Conservation (phyloP, 768 basidiomycete species). For the Tylopilus sp. region DNA sequence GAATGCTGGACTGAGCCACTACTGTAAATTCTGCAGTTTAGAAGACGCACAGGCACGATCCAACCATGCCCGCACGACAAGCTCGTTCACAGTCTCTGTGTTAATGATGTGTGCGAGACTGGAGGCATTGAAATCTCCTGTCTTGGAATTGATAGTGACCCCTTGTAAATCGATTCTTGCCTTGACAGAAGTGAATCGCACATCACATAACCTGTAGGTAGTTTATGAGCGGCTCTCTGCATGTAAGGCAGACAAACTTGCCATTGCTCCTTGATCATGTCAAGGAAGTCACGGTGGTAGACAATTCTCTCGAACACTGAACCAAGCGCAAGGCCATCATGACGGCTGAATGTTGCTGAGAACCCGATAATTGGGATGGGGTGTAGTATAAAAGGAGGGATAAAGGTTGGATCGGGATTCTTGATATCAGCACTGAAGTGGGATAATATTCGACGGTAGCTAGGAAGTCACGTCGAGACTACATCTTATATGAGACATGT, state of each 20-base stretch:
- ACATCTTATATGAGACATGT: neutral
- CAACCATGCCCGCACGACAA: slow-evolving; percentile 82
- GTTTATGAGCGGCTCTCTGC: neutral
- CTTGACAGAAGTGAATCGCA: slow-evolving; percentile 80
- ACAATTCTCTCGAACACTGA: slow-evolving; percentile 90
- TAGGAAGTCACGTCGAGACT: slow-evolving; percentile 21
- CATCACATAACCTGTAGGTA: slow-evolving; percentile 67
- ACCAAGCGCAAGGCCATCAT: slow-evolving; percentile 86
- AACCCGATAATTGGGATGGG: slow-evolving; percentile 87
- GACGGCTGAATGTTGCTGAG: slow-evolving; percentile 90
- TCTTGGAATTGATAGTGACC: slow-evolving; percentile 61
- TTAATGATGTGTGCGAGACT: slow-evolving; percentile 83
- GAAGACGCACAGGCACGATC: slow-evolving; percentile 68
- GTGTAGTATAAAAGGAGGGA: slow-evolving; percentile 38
- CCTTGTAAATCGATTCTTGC: slow-evolving; percentile 66
- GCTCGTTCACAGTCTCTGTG: slow-evolving; percentile 67
- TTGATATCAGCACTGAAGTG: slow-evolving; percentile 71
- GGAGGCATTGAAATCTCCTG: slow-evolving; percentile 79
- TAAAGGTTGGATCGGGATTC: slow-evolving; percentile 44
- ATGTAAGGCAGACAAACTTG: slow-evolving; percentile 24
- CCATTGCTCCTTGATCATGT: slow-evolving; percentile 95
- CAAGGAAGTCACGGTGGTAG: slow-evolving; percentile 85
- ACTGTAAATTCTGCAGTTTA: neutral
- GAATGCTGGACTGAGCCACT: slow-evolving; percentile 3
- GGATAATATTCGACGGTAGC: slow-evolving; percentile 82